phyloP scores from a whole-genome alignment of 768 basidiomycete species.

The Leccinellum rugosiceps region DNA sequence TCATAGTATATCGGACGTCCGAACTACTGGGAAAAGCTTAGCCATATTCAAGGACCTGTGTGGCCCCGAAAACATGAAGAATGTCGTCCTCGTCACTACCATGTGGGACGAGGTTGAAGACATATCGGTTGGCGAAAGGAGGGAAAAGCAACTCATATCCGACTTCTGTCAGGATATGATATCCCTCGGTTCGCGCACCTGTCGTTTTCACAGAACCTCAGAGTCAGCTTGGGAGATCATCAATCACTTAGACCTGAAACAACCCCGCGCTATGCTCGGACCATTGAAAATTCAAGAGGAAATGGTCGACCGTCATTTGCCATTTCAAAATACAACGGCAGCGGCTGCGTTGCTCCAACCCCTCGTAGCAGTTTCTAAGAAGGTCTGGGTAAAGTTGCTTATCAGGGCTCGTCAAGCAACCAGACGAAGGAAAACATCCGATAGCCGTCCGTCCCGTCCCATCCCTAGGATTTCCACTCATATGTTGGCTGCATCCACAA shows the following conservation, averaged over 20 bases:
- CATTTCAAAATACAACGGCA: conserved; percentile 5
- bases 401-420: neutral
- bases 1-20: neutral
- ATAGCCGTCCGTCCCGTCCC: neutral
- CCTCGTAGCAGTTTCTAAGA: conserved; percentile 6
- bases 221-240: conserved; percentile 16
- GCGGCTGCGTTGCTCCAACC: conserved; percentile 9
- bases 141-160: conserved; percentile 2
- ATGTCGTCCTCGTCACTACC: conserved; percentile 16
- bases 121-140: neutral
- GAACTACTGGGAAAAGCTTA: too few species aligned
- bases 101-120: conserved; percentile 15
- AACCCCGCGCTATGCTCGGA: neutral
- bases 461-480: neutral
- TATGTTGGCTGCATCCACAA: neutral
- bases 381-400: conserved; percentile 3
- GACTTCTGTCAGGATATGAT: conserved; percentile 15
- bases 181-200: conserved; percentile 5
- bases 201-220: conserved; percentile 9
- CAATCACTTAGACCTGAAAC: neutral
- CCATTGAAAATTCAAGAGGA: conserved; percentile 16
- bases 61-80: conserved; percentile 4
- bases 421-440: too few species aligned
- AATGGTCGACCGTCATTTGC: conserved; percentile 14
- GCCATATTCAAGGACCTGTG: neutral